A percentile compares a stretch with the other conserved stretches of the same genome.
Evolutionary conservation across 768 basidiomycete genomes (phyloP).

Genomic region (Daedaleopsis sinensis): DNA sequence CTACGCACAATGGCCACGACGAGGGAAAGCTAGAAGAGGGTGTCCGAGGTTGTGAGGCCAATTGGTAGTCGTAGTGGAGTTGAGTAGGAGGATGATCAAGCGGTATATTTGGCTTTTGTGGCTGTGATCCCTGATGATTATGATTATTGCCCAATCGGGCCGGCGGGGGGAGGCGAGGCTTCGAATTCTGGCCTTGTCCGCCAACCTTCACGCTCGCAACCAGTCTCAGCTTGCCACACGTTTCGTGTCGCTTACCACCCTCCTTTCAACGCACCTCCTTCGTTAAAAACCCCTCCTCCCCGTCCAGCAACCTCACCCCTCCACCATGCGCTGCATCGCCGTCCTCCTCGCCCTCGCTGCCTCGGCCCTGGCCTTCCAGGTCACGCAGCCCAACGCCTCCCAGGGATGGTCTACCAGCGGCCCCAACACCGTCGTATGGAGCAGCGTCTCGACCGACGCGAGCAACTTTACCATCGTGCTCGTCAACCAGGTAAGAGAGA

Average conservation of each 20-base stretch:
- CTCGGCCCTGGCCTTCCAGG: slow-evolving; percentile 63
- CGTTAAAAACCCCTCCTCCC: background rate
- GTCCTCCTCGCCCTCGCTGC: slow-evolving; percentile 51
- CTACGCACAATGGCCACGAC: background rate
- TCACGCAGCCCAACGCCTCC: slow-evolving; percentile 51
- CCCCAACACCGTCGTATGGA: slow-evolving; percentile 61
- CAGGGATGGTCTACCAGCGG: slow-evolving; percentile 62
- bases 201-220: slow-evolving; percentile 4
- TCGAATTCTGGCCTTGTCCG: slow-evolving; percentile 7
- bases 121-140: background rate
- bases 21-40: background rate
- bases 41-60: background rate
- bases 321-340: slow-evolving; percentile 45
- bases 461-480: slow-evolving; percentile 71
- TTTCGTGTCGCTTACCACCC: slow-evolving; percentile 12
- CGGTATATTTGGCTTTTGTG: background rate
- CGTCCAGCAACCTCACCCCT: slow-evolving; percentile 12
- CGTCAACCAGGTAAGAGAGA: slow-evolving; percentile 56
- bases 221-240: background rate
- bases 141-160: too few species aligned
- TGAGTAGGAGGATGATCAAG: too few species aligned
- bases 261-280: slow-evolving; percentile 14
- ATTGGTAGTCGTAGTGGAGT: too few species aligned
- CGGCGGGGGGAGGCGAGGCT: too few species aligned
- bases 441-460: slow-evolving; percentile 65